Evolutionary conservation across 306 rosid genomes (phyloP).

Genomic region (Quillaja saponaria): DNA sequence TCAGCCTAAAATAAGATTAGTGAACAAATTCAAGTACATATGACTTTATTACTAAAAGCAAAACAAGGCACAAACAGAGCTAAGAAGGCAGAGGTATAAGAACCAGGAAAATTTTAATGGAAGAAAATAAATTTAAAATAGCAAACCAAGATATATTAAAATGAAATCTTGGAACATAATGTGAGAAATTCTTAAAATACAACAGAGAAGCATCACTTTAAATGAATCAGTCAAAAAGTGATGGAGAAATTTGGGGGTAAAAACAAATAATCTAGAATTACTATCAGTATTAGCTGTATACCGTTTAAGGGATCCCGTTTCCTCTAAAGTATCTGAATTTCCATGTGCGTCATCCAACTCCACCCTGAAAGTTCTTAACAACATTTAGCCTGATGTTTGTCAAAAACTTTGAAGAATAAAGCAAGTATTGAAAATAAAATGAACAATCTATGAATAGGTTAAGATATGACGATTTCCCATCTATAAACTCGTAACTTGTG

Average conservation of each 20-base stretch:
- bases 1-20: slow-evolving; percentile 42
- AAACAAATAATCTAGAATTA: not conserved
- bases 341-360: slow-evolving; percentile 50
- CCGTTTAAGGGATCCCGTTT: slow-evolving; percentile 70
- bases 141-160: not conserved
- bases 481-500: no score
- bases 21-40: slow-evolving; percentile 11
- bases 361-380: slow-evolving; percentile 34
- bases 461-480: no score
- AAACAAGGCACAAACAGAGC: not conserved
- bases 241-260: not conserved
- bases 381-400: no score
- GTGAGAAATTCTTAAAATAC: not conserved
- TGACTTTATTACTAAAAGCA: not conserved
- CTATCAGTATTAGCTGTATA: slow-evolving; percentile 18
- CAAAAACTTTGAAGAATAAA: no score
- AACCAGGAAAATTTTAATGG: not conserved
- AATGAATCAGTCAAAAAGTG: slow-evolving; percentile 14
- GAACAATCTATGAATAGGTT: no score
- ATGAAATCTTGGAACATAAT: not conserved
- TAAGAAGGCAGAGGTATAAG: not conserved
- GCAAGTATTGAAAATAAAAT: no score
- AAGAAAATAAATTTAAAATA: not conserved
- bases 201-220: not conserved
- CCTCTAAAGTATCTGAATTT: slow-evolving; percentile 42